phyloP scores from a whole-genome alignment of 2,329 filamentous ascomycete species.

The Plenodomus lindquistii region DNA sequence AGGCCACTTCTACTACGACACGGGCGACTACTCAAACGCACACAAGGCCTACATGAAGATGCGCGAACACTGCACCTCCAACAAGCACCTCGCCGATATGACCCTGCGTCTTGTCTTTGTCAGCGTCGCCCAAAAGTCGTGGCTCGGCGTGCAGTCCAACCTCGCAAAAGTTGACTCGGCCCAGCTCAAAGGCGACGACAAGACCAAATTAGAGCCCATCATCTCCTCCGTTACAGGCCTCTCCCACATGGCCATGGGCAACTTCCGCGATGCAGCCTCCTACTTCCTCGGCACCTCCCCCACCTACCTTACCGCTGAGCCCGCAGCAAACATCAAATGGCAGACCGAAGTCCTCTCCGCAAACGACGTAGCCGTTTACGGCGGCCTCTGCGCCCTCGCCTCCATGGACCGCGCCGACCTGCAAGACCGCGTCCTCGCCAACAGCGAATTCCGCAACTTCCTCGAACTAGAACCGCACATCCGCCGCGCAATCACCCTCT shows the following conservation, averaged over 20 bases:
- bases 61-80: constrained; percentile 85
- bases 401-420: constrained; percentile 82
- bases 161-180: constrained; percentile 60
- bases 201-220: constrained; percentile 64
- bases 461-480: constrained; percentile 94
- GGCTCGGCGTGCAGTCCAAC: constrained; percentile 68
- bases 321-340: constrained; percentile 55
- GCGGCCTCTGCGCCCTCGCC: constrained; percentile 84
- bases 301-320: constrained; percentile 46
- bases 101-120: constrained; percentile 77
- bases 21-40: constrained; percentile 73
- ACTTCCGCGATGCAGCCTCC: constrained; percentile 69
- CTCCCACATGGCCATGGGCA: constrained; percentile 59
- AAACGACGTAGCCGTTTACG: constrained; percentile 92
- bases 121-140: constrained; percentile 76
- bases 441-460: constrained; percentile 82
- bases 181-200: constrained; percentile 61
- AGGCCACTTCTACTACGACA: constrained; percentile 78
- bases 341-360: constrained; percentile 75
- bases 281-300: constrained; percentile 69
- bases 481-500: constrained; percentile 84
- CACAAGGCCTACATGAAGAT: constrained; percentile 81
- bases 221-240: constrained; percentile 66
- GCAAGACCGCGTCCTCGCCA: constrained; percentile 77
- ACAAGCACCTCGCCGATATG: constrained; percentile 82